phyloP scores from a whole-genome alignment of 352 stramenopile genomes.

The Pythium biforme region DNA sequence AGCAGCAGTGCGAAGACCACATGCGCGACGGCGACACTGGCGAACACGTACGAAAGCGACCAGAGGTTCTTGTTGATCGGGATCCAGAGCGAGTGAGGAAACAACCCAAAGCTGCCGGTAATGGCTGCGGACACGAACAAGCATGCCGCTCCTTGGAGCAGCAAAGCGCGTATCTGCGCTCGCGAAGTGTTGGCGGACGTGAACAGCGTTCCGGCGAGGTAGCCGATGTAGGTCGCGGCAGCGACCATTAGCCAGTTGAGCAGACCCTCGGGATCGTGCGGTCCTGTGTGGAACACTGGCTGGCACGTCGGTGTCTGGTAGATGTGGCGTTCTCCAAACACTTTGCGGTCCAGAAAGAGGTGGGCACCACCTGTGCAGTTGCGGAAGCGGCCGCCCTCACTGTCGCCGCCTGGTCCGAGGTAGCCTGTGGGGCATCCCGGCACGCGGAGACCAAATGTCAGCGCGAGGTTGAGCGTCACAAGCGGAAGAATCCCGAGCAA shows the following conservation, averaged over 20 bases:
- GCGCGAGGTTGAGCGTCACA: constrained; percentile 44
- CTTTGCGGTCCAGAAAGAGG: constrained; percentile 54
- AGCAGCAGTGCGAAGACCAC: constrained; percentile 24
- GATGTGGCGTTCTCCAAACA: constrained; percentile 66
- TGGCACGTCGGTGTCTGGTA: constrained; percentile 67
- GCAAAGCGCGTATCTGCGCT: neutral
- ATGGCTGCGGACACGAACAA: neutral
- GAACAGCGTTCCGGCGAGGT: constrained; percentile 43
- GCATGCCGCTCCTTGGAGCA: neutral
- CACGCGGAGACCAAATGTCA: constrained; percentile 53
- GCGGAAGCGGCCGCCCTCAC: constrained; percentile 36
- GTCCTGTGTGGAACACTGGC: constrained; percentile 45
- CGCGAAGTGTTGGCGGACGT: neutral
- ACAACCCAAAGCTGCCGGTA: constrained; percentile 17
- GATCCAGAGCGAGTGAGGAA: constrained; percentile 31
- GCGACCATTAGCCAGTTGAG: constrained; percentile 77
- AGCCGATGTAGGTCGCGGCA: constrained; percentile 61
- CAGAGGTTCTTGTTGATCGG: constrained; percentile 88
- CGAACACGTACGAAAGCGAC: constrained; percentile 66
- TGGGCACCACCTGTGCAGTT: constrained; percentile 83
- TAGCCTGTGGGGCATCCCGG: constrained; percentile 75
- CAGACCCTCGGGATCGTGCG: constrained; percentile 78
- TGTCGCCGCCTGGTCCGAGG: constrained; percentile 58
- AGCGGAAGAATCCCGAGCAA: constrained; percentile 36
- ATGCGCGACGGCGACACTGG: constrained; percentile 41